These are phyloP conservation scores for Bruguiera gymnorhiza DNA, from an alignment of 345 rosid genomes.

Conservation along the genomic window DNA sequence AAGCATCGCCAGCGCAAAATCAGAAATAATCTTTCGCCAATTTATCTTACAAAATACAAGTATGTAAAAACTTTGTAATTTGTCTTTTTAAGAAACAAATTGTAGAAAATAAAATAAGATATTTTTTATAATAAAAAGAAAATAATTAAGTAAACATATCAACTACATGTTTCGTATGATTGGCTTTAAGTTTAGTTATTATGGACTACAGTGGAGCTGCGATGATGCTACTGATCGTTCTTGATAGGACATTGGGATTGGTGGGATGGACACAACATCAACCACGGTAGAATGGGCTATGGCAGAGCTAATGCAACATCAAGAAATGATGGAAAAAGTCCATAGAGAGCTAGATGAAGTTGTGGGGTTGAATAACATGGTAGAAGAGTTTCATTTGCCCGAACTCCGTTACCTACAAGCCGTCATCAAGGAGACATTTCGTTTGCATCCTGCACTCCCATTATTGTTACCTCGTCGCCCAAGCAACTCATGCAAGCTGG, in stretches of 20 bases:
- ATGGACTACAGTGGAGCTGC: not conserved
- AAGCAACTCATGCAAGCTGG: constrained; percentile 30
- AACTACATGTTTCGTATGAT: no score
- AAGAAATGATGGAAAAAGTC: constrained; percentile 27
- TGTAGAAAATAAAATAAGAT: no score
- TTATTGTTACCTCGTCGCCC: constrained; percentile 43
- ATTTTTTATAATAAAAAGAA: no score
- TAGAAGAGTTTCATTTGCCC: constrained; percentile 53
- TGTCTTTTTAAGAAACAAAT: no score
- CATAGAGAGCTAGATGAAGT: constrained; percentile 38
- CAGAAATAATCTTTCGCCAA: not conserved
- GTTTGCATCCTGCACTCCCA: constrained; percentile 55
- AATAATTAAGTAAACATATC: no score
- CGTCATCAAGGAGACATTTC: constrained; percentile 41
- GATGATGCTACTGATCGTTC: not conserved
- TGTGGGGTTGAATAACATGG: constrained; percentile 37
- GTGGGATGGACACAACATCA: constrained; percentile 32
- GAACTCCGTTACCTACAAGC: constrained; percentile 37
- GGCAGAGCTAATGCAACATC: constrained; percentile 44
- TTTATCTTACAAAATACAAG: no score
- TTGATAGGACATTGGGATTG: constrained; percentile 9
- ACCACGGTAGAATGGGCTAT: constrained; percentile 50
- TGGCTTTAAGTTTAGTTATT: not conserved
- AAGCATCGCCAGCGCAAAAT: no score
- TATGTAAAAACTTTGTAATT: no score